phyloP scores from a whole-genome alignment of 2,329 filamentous ascomycete species.

The Sporothrix dimorphospora region DNA sequence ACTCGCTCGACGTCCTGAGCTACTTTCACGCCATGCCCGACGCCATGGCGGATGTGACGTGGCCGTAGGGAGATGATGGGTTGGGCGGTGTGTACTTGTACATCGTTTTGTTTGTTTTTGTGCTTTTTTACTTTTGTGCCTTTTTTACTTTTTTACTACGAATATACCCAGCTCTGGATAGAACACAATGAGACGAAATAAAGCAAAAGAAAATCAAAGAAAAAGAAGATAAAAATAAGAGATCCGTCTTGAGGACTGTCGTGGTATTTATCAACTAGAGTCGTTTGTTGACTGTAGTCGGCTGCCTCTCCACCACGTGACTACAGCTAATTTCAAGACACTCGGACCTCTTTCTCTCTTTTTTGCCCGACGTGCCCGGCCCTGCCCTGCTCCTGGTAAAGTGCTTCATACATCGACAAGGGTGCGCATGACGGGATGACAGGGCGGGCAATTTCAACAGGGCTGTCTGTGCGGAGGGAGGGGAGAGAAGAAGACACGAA shows the following conservation, averaged over 20 bases:
- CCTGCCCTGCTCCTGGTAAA: too few species aligned
- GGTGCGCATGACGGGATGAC: slow-evolving; percentile 15
- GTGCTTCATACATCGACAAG: too few species aligned
- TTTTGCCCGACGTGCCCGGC: slow-evolving; percentile 7
- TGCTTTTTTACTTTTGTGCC: background rate
- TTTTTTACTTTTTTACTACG: background rate
- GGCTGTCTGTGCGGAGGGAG: background rate
- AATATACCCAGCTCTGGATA: background rate
- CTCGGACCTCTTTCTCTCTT: too few species aligned
- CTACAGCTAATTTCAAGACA: too few species aligned
- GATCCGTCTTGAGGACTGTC: background rate
- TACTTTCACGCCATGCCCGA: slow-evolving; percentile 16
- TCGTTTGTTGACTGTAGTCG: too few species aligned
- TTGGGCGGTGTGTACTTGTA: too few species aligned
- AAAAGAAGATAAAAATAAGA: background rate
- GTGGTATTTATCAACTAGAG: background rate
- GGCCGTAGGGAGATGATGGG: slow-evolving; percentile 1
- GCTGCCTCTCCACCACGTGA: too few species aligned
- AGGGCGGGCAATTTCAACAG: slow-evolving; percentile 3
- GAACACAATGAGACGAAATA: background rate
- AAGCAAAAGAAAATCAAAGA: background rate
- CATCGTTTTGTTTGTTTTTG: background rate
- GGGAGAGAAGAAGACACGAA: background rate
- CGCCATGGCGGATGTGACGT: background rate
- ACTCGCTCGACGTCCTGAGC: slow-evolving; percentile 13